phyloP scores from a whole-genome alignment of 306 rosid genomes.

The Hylodesmum podocarpum region DNA sequence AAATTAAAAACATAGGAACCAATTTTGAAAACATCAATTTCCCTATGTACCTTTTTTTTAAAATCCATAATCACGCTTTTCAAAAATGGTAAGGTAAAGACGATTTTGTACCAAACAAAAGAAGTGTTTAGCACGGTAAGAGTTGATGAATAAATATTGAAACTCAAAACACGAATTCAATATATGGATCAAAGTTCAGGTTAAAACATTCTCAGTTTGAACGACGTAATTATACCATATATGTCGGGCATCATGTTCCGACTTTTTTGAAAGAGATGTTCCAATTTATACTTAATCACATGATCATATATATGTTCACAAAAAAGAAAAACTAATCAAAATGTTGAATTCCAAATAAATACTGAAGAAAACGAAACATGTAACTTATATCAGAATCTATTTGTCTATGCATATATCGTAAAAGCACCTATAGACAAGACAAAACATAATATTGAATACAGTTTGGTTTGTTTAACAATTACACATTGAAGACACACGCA shows the following conservation, averaged over 20 bases:
- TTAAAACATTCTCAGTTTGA: not conserved
- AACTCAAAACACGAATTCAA: too few species aligned
- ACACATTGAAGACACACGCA: constrained; percentile 19
- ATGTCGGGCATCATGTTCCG: too few species aligned
- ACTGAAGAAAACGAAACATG: not conserved
- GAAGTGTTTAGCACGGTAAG: too few species aligned
- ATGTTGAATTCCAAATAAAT: not conserved
- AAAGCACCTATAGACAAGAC: constrained; percentile 8
- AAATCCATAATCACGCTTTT: too few species aligned
- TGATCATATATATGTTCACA: not conserved
- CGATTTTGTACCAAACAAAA: too few species aligned
- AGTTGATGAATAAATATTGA: too few species aligned
- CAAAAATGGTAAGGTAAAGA: not conserved
- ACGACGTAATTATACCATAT: not conserved
- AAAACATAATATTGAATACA: constrained; percentile 17
- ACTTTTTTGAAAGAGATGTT: not conserved
- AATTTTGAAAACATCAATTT: not conserved
- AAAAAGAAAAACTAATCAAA: not conserved
- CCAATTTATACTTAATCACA: not conserved
- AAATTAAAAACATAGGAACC: too few species aligned
- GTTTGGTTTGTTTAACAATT: constrained; percentile 18
- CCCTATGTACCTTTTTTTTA: too few species aligned
- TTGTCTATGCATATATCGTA: not conserved
- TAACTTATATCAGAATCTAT: not conserved
- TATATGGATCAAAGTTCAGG: not conserved